Base-by-base conservation (phyloP, 306 rosid species). In the Luffa aegyptiaca region DNA sequence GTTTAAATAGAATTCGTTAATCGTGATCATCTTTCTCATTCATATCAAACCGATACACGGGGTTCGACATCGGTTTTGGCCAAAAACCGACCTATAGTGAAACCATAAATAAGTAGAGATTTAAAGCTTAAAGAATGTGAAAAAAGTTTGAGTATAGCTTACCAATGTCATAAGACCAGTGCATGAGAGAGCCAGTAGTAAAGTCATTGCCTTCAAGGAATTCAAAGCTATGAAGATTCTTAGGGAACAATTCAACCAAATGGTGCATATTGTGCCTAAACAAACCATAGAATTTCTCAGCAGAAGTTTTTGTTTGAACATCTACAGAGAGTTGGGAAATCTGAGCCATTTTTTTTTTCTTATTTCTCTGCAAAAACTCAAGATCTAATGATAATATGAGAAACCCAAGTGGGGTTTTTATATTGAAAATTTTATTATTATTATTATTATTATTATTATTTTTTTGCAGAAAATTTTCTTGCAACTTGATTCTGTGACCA, bases 181-280 rank as follows among this genome's bases (percentile, higher is more conserved):
- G 61, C 61, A 73, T 73, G 78, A 73, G 78, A 11, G 31, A 6
- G 61, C 78, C 78, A 14, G 59, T 0, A 73, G 59, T 13, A n/a
- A 73, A 33, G 11, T 73, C 78, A 73, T 73, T 48, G 14, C 77
- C 77, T 46, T 72, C 77, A 12, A 72, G 42, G 41, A 72, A 48
- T 14, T 72, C 36, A 8, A 7, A 31, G 21, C 14, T 14, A 0
- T 72, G 18, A 26, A 49, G 4, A 11, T 72, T 72, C 14, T 72
- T 5, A 14, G 58, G 59, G 12, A 26, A 72, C 8, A 72, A 48
- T 72, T 31, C 59, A 31, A 8, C 44, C 41, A 72, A 31, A 13
- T 48, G 77, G 77, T 26, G 2, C 59, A 72, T 26, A 2, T 48
- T 26, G n/a, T 48, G 1, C 59, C 77, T 48, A 48, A 72, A 72